Evolutionary conservation across 352 stramenopile species (phyloP).

Genomic region (Pythium graminicola): DNA sequence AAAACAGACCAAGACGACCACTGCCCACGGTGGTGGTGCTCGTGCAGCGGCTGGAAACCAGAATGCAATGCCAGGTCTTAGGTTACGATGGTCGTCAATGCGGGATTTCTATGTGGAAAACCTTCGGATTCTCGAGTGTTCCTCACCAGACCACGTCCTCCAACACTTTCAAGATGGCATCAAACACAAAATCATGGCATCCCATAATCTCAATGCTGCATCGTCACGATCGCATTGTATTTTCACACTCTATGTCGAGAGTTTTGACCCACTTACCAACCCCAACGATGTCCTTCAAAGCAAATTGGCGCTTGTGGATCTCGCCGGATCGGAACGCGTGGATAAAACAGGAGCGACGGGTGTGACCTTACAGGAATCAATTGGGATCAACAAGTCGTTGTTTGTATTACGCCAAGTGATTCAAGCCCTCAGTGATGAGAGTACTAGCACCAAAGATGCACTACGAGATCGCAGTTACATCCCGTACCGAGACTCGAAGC

Average conservation of each 20-base stretch:
- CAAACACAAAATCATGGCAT: slow-evolving; percentile 54
- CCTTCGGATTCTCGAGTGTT: slow-evolving; percentile 65
- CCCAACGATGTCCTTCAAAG: slow-evolving; percentile 54
- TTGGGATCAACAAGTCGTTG: slow-evolving; percentile 81
- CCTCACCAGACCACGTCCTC: slow-evolving; percentile 64
- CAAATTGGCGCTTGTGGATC: slow-evolving; percentile 80
- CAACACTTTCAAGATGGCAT: slow-evolving; percentile 73
- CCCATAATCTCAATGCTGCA: slow-evolving; percentile 75
- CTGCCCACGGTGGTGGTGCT: no score
- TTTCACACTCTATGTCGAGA: slow-evolving; percentile 67
- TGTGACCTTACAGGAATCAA: slow-evolving; percentile 67
- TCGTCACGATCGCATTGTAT: slow-evolving; percentile 76
- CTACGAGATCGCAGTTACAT: slow-evolving; percentile 52
- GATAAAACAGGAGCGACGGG: slow-evolving; percentile 71
- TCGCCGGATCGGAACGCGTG: slow-evolving; percentile 66
- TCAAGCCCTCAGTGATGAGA: slow-evolving; percentile 52
- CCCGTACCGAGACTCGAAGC: slow-evolving; percentile 79
- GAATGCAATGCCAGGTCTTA: slow-evolving; percentile 48
- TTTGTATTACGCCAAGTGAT: slow-evolving; percentile 83
- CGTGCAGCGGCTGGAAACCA: no score
- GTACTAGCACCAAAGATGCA: no score
- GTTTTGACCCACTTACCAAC: slow-evolving; percentile 39
- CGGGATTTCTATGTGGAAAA: slow-evolving; percentile 78
- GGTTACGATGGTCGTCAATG: slow-evolving; percentile 65
- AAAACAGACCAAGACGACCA: no score